Evolutionary conservation across 1,284 basidiomycete species (phyloP).

Genomic region (Rhodotorula sp.): DNA sequence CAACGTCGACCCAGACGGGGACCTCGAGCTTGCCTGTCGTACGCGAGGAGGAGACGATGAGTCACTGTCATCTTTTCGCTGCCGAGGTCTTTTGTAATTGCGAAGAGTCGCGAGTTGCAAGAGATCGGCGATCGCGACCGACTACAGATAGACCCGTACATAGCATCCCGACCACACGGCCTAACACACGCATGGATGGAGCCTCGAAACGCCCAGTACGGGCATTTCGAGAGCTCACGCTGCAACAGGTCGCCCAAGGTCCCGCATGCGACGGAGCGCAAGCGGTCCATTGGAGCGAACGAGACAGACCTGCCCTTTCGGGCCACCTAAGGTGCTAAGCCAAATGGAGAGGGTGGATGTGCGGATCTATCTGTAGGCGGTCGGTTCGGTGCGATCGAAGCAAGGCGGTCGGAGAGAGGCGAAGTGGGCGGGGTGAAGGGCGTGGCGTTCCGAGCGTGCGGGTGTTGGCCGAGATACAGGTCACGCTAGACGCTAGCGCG

Average conservation of each 20-base stretch:
- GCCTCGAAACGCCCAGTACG: too few species aligned
- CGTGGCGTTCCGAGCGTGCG: not conserved
- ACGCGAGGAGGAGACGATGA: not conserved
- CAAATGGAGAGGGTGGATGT: not conserved
- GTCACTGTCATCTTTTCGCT: not conserved
- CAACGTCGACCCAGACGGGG: constrained; percentile 97
- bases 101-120: too few species aligned
- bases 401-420: not conserved
- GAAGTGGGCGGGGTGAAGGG: not conserved
- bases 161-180: too few species aligned
- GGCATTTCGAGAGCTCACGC: too few species aligned
- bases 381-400: too few species aligned
- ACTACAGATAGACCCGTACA: too few species aligned
- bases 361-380: too few species aligned
- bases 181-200: too few species aligned
- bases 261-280: not conserved
- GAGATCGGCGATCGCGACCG: too few species aligned
- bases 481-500: not conserved
- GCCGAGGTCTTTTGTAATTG: not conserved
- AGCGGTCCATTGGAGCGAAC: not conserved
- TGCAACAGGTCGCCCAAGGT: not conserved
- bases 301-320: constrained; percentile 33
- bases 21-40: constrained; percentile 86
- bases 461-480: not conserved
- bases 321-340: constrained; percentile 41